Evolutionary conservation across 228 moss, liverwort and hornwort species (phyloP).

Genomic region (Sphagnum magellanicum): DNA sequence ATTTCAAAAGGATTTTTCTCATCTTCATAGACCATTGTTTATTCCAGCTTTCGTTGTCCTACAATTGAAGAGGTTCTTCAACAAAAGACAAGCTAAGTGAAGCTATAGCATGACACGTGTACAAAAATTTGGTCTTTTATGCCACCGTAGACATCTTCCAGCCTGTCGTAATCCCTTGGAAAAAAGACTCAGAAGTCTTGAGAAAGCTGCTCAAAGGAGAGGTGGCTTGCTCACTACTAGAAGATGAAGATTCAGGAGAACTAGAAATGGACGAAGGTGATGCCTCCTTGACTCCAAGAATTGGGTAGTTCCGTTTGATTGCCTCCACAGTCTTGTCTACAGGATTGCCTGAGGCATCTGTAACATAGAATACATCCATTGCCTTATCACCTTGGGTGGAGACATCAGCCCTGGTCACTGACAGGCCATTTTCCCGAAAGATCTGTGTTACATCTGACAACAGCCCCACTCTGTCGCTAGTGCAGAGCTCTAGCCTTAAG

Average conservation of each 20-base stretch:
- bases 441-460: slow-evolving; percentile 50
- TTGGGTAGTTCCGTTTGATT: slow-evolving; percentile 32
- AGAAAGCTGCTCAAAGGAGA: slow-evolving; percentile 41
- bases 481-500: slow-evolving; percentile 45
- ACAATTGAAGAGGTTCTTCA: too few species aligned
- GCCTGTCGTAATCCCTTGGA: slow-evolving; percentile 33
- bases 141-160: slow-evolving; percentile 23
- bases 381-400: slow-evolving; percentile 44
- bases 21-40: too few species aligned
- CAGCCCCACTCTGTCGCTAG: slow-evolving; percentile 43
- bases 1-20: too few species aligned
- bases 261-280: slow-evolving; percentile 8
- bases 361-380: slow-evolving; percentile 52
- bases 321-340: slow-evolving; percentile 51
- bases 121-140: background rate
- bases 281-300: slow-evolving; percentile 34
- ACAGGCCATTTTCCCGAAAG: slow-evolving; percentile 54
- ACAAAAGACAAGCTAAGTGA: too few species aligned
- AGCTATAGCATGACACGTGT: too few species aligned
- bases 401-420: slow-evolving; percentile 47
- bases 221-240: slow-evolving; percentile 19
- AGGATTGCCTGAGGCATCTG: slow-evolving; percentile 33
- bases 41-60: too few species aligned
- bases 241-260: slow-evolving; percentile 15
- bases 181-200: slow-evolving; percentile 42